Base-by-base conservation (phyloP, 2,329 filamentous ascomycete genomes). In the Aspergillus pseudoglaucus region DNA sequence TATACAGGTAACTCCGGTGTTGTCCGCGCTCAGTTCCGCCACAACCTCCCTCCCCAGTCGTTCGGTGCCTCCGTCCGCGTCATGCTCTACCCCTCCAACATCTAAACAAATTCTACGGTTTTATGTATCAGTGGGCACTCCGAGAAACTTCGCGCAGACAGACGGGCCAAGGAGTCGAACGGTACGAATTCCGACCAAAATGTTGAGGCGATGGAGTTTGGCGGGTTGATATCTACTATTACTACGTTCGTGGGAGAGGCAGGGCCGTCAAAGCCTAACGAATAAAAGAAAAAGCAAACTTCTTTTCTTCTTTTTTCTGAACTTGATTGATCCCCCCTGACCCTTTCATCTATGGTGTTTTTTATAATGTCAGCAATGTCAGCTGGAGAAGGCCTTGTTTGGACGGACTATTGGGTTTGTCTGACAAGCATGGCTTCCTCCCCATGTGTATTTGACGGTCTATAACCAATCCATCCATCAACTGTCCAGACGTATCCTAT, bases 71-170 rank as follows among this genome's bases (percentile, higher is more conserved):
- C 88, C 68, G 87, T 95, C 79, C 86, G 90, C 77, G 83, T 95
- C 77, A 95, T 95, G 90, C 82, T 95, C 77, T 95, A 95, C 83
- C 90, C 90, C 76, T 94, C 89, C 71, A 90, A 88, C 80, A 93
- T 96, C 86, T 95, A 91, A 86, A 76, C 60, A 30, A 30, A 30
- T 12, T 10, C 9, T 30, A 30, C 60, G 53, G 54, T 49, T 62
- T 62, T 57, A 57, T 60, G 59, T 62, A 62, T 66, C 59, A 60
- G 62, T 63, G 61, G 61, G 58, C 57, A 59, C 60, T 62, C 61
- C 57, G 58, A 27, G 58, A 61, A 61, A 62, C 58, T 63, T 63
- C 62, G 62, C 60, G 57, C 62, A 63, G 60, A 64, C 59, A 58
- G 62, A 59, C 62, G 60, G 62, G 60, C 62, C 58, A 53, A 64